phyloP scores from a whole-genome alignment of 2,329 filamentous ascomycete genomes.

The Diaporthe amygdali region DNA sequence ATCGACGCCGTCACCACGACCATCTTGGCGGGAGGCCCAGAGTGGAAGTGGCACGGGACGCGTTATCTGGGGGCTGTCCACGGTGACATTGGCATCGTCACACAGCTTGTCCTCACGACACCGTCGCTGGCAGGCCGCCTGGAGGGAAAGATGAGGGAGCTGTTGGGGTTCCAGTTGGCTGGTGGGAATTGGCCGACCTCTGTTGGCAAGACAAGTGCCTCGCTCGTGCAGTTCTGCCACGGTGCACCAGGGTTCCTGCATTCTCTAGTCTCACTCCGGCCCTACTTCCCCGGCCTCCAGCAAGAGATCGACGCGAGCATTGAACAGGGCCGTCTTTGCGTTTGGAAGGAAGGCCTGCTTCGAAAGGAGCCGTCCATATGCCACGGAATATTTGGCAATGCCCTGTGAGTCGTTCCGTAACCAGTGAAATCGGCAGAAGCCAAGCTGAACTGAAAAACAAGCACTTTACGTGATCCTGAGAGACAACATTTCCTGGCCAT shows the following conservation, averaged over 20 bases:
- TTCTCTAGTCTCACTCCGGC: constrained; percentile 55
- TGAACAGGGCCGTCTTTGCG: constrained; percentile 51
- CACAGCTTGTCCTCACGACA: constrained; percentile 68
- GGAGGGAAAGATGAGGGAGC: constrained; percentile 53
- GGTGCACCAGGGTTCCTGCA: constrained; percentile 63
- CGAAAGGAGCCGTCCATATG: constrained; percentile 67
- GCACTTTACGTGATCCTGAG: constrained; percentile 29
- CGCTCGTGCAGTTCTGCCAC: constrained; percentile 65
- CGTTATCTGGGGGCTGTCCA: constrained; percentile 70
- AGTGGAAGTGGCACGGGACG: constrained; percentile 69
- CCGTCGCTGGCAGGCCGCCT: constrained; percentile 59
- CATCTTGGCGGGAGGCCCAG: constrained; percentile 57
- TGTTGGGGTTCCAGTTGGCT: constrained; percentile 64
- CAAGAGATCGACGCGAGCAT: constrained; percentile 56
- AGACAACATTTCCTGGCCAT: constrained; percentile 59
- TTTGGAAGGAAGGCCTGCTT: constrained; percentile 58
- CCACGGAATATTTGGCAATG: constrained; percentile 65
- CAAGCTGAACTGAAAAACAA: constrained; percentile 7
- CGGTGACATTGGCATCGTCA: constrained; percentile 72
- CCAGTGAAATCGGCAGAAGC: neutral
- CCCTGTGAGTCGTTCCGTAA: constrained; percentile 51
- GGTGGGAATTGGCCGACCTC: constrained; percentile 35
- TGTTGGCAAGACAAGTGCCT: constrained; percentile 23
- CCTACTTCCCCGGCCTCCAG: constrained; percentile 54
- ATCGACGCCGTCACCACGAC: constrained; percentile 62